phyloP scores from a whole-genome alignment of 352 stramenopile species.

The Phytophthora pistaciae region DNA sequence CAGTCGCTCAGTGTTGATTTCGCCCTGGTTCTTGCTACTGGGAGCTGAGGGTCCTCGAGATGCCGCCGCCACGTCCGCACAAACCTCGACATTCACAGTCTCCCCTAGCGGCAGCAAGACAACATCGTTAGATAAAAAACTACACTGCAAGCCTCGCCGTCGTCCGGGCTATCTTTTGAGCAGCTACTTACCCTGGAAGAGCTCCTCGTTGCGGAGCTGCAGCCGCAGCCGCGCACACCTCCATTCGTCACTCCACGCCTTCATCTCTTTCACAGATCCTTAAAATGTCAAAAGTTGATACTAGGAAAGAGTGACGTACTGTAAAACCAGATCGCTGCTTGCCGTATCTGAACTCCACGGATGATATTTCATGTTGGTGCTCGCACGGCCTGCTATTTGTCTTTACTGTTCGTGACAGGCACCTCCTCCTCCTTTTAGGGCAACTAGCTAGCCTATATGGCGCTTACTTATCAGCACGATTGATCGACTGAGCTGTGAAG shows the following conservation, averaged over 20 bases:
- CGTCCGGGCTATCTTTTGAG: not conserved
- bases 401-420: constrained; percentile 20
- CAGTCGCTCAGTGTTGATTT: constrained; percentile 1
- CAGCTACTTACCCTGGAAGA: constrained; percentile 65
- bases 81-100: constrained; percentile 49
- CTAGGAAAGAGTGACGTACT: constrained; percentile 15
- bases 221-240: constrained; percentile 60
- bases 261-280: constrained; percentile 40
- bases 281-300: constrained; percentile 19
- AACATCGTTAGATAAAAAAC: constrained; percentile 1
- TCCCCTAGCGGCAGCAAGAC: constrained; percentile 39
- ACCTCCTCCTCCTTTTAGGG: not conserved
- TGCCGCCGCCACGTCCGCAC: constrained; percentile 31
- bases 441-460: constrained; percentile 20
- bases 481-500: constrained; percentile 19
- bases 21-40: constrained; percentile 1
- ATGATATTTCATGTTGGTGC: not conserved
- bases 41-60: not conserved
- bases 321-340: not conserved
- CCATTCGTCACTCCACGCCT: constrained; percentile 77
- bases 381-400: constrained; percentile 19
- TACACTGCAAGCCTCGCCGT: constrained; percentile 7
- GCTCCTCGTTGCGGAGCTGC: constrained; percentile 55
- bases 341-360: not conserved
- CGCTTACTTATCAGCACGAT: constrained; percentile 22